These are phyloP conservation scores for Phytophthora foliorum DNA, from an alignment of 352 stramenopile genomes.

Conservation along the genomic window DNA sequence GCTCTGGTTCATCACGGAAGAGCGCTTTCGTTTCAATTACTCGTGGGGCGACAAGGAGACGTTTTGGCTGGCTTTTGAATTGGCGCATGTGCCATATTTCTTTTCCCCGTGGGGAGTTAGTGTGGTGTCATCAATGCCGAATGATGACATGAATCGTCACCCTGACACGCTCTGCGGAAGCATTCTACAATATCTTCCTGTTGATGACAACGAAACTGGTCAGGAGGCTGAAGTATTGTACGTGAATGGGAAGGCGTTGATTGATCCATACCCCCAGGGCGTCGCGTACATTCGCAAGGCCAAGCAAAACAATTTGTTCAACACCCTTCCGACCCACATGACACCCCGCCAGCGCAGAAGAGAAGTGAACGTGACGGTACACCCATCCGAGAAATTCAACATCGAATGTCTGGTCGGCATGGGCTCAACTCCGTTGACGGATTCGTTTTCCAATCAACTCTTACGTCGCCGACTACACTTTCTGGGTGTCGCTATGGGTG, in stretches of 20 bases:
- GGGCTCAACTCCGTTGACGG: constrained; percentile 45
- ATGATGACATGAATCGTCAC: constrained; percentile 41
- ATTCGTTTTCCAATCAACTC: constrained; percentile 33
- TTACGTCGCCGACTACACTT: constrained; percentile 48
- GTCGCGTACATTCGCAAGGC: constrained; percentile 43
- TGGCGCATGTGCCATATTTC: constrained; percentile 41
- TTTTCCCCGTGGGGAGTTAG: constrained; percentile 55
- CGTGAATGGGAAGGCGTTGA: constrained; percentile 35
- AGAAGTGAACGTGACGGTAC: constrained; percentile 17
- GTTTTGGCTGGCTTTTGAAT: constrained; percentile 54
- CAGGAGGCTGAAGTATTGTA: constrained; percentile 36
- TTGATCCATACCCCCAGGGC: constrained; percentile 34
- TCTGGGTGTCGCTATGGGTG: constrained; percentile 31
- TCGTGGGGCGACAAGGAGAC: constrained; percentile 57
- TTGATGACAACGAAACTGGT: constrained; percentile 6
- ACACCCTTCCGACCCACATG: constrained; percentile 57
- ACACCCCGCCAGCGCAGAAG: constrained; percentile 45
- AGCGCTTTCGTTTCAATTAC: constrained; percentile 44
- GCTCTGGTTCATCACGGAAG: constrained; percentile 43
- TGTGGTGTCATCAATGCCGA: constrained; percentile 41
- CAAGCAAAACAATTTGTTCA: constrained; percentile 51
- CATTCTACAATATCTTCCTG: constrained; percentile 49
- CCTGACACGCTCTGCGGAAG: constrained; percentile 46
- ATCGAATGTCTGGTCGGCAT: constrained; percentile 59
- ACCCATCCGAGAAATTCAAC: constrained; percentile 28